Evolutionary conservation across 2,329 filamentous ascomycete species (phyloP).

Genomic region (Colletotrichum endophyticum): DNA sequence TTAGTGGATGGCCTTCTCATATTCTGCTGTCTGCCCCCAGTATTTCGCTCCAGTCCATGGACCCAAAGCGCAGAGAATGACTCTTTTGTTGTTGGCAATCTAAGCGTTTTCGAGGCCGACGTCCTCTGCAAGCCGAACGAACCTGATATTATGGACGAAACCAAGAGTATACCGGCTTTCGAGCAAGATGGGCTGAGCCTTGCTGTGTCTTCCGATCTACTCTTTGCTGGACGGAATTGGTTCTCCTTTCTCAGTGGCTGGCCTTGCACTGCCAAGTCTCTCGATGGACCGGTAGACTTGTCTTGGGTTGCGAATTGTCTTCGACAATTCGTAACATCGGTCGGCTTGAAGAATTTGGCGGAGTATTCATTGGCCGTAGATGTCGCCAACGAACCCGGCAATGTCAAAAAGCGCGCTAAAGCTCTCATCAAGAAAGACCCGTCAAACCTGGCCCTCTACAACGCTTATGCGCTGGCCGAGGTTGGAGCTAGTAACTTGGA

Average conservation of each 20-base stretch:
- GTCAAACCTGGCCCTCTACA: conserved; percentile 73
- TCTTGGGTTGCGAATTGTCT: conserved; percentile 59
- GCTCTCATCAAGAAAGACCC: conserved; percentile 71
- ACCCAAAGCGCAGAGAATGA: conserved; percentile 34
- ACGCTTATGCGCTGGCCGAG: conserved; percentile 79
- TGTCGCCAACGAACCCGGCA: conserved; percentile 55
- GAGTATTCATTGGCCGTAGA: conserved; percentile 76
- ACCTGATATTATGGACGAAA: conserved; percentile 4
- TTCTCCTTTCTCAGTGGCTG: conserved; percentile 46
- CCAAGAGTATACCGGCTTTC: conserved; percentile 26
- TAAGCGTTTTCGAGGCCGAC: background rate
- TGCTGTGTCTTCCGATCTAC: conserved; percentile 50
- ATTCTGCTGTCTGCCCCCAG: conserved; percentile 69
- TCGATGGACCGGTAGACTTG: conserved; percentile 38
- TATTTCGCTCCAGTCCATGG: conserved; percentile 30
- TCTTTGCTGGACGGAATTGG: conserved; percentile 54
- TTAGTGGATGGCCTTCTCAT: conserved; percentile 74
- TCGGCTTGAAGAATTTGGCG: conserved; percentile 59
- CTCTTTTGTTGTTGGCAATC: background rate
- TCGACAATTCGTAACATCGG: conserved; percentile 56
- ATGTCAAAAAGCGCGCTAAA: conserved; percentile 74
- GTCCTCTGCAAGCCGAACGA: conserved; percentile 4
- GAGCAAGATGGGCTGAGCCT: conserved; percentile 30
- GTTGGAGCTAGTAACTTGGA: conserved; percentile 59
- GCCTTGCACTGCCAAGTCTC: conserved; percentile 20